phyloP scores from a whole-genome alignment of 2,329 filamentous ascomycete species.

The Diplodia scrobiculata region DNA sequence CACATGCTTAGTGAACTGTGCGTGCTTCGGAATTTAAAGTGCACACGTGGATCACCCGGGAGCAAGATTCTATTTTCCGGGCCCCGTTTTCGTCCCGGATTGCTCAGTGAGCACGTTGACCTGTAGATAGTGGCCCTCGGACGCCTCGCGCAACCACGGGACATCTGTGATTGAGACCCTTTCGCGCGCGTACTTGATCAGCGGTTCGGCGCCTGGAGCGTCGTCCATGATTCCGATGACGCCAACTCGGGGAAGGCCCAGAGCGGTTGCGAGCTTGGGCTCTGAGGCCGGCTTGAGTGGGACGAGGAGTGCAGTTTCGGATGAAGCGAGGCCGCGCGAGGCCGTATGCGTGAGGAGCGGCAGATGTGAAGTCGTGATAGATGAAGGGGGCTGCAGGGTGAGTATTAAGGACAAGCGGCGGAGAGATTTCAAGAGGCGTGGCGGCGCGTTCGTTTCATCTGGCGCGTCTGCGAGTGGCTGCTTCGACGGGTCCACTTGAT shows the following conservation, averaged over 20 bases:
- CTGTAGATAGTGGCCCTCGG: slow-evolving; percentile 46
- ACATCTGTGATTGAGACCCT: slow-evolving; percentile 57
- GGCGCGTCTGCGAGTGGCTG: neutral
- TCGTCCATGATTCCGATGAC: slow-evolving; percentile 62
- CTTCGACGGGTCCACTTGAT: neutral
- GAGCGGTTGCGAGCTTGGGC: slow-evolving; percentile 57
- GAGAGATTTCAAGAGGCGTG: neutral
- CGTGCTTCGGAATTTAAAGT: neutral
- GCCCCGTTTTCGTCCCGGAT: neutral
- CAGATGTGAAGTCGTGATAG: slow-evolving; percentile 61
- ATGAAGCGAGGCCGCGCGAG: slow-evolving; percentile 31
- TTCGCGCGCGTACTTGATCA: slow-evolving; percentile 60
- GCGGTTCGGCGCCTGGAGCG: slow-evolving; percentile 59
- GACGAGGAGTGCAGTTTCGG: slow-evolving; percentile 58
- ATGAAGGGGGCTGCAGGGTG: slow-evolving; percentile 24
- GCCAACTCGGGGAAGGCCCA: slow-evolving; percentile 66
- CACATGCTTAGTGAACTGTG: neutral
- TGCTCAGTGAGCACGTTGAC: slow-evolving; percentile 48
- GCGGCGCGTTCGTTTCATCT: slow-evolving; percentile 15
- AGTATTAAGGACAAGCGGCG: slow-evolving; percentile 20
- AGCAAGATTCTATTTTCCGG: neutral
- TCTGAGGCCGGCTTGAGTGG: slow-evolving; percentile 64
- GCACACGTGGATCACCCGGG: neutral
- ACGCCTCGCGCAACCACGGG: slow-evolving; percentile 59
- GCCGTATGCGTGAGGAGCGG: slow-evolving; percentile 58